phyloP scores from a whole-genome alignment of 177 flowering plant genomes.

The Vitis hybrid region DNA sequence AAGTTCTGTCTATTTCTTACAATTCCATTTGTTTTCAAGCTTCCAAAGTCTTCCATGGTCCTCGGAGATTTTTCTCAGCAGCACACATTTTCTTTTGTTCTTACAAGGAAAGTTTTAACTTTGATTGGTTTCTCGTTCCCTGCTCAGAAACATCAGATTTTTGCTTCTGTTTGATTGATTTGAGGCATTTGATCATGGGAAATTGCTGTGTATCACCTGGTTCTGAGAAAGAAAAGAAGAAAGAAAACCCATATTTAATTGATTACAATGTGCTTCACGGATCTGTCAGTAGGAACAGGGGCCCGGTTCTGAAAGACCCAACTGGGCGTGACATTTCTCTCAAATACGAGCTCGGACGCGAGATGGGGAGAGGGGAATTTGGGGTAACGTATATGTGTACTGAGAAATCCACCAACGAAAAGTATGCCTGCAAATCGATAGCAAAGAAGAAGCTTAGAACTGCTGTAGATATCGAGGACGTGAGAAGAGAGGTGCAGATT shows the following conservation, averaged over 20 bases:
- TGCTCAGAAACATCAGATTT: not conserved
- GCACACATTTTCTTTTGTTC: not conserved
- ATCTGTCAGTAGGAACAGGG: conserved; percentile 26
- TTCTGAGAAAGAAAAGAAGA: conserved; percentile 29
- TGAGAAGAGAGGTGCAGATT: conserved; percentile 56
- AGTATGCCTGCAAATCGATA: conserved; percentile 56
- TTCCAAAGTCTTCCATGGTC: not conserved
- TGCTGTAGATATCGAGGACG: conserved; percentile 60
- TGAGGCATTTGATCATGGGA: conserved; percentile 17
- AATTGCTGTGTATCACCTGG: conserved; percentile 37
- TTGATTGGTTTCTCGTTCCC: not conserved
- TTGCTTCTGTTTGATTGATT: not conserved
- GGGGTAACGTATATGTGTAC: conserved; percentile 59
- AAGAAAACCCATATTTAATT: conserved; percentile 35
- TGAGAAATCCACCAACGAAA: conserved; percentile 31
- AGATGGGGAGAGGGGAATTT: conserved; percentile 62
- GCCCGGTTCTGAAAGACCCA: conserved; percentile 42
- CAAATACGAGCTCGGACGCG: conserved; percentile 43
- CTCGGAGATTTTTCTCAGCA: not conserved
- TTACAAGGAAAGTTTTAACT: no score
- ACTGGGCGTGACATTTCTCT: conserved; percentile 39
- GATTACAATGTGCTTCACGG: conserved; percentile 17
- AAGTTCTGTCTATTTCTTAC: not conserved
- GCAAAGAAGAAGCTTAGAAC: conserved; percentile 61
- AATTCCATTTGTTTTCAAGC: not conserved